Percentiles rank a stretch among this genome's conserved stretches.
Evolutionary conservation across 139 green algal genomes (phyloP).

Genomic region (Pleodorina starrii): DNA sequence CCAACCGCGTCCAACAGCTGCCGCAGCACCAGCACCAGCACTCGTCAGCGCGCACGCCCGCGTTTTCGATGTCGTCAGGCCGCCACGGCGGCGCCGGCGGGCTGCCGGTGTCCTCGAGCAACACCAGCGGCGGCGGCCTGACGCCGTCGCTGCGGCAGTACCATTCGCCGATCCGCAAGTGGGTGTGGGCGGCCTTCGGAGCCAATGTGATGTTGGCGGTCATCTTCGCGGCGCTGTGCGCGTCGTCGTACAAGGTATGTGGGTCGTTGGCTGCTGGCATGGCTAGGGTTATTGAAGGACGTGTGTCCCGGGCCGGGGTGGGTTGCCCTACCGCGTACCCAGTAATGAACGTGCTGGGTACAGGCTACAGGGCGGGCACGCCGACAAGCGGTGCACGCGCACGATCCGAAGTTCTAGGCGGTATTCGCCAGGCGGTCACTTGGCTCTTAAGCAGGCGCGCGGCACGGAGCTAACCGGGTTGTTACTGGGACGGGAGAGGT

Average conservation of each 20-base stretch:
- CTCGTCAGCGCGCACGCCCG: background rate
- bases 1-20: background rate
- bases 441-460: too few species aligned
- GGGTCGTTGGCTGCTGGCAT: background rate
- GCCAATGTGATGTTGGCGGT: constrained; percentile 4
- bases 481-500: too few species aligned
- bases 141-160: constrained; percentile 28
- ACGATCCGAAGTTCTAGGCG: too few species aligned
- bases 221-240: constrained; percentile 21
- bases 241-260: constrained; percentile 34
- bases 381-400: too few species aligned
- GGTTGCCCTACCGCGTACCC: too few species aligned
- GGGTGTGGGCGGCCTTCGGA: constrained; percentile 3
- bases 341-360: too few species aligned
- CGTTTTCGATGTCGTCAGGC: background rate
- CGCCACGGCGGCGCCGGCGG: background rate
- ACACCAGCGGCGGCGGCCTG: background rate
- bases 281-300: background rate
- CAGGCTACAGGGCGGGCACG: too few species aligned
- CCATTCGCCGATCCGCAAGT: constrained; percentile 22
- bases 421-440: too few species aligned
- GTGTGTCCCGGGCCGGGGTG: too few species aligned
- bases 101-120: constrained; percentile 22
- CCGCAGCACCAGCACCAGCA: background rate
- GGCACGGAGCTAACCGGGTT: too few species aligned